Evolutionary conservation across 2,329 filamentous ascomycete species (phyloP), one percentile per base, ranked within the genome.

Genomic region (Claviceps purpurea): DNA sequence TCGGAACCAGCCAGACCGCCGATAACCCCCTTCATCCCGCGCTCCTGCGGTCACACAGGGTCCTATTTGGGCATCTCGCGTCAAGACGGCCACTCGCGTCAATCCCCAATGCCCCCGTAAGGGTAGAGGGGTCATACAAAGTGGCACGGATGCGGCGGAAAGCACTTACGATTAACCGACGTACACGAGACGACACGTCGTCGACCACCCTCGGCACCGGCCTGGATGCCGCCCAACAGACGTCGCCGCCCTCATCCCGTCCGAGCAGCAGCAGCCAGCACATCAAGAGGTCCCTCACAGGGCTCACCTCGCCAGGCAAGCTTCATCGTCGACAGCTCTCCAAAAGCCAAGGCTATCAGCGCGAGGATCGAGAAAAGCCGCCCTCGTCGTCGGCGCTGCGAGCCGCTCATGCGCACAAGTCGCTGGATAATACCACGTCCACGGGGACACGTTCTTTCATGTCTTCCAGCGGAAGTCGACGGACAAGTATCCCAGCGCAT

Each of bases 251-350:
- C 24, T 44, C 55, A 24, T 46, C 55, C 30, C 60, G 59, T 50
- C 56, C 60, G 26, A 59, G 58, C 61, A 58, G 61, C 61, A 58
- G 61, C 64, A 72, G 72, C 54, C 78, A 79, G 58, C 75, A 77
- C 58, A 68, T 79, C 54, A 75, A 71, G 55, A 73, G 76, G 38
- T 82, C 79, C 47, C 71, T 80, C 54, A 74, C 73, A 45, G 77
- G 80, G 56, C 59, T 78, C 50, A 69, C 75, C 24, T 71, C 73
- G 39, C 74, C 76, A 22, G 66, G 70, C 54, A 70, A 66, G 53
- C 64, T 69, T 56, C 58, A 60, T 63, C 70, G 72, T 47, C 63
- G 64, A n/a, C 65, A 64, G 6, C 46, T 47, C 41, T 57, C 59
- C 62, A 70, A 72, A 43, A 60, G 60, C 50, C 59, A 60, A 50